Evolutionary conservation across 2,329 filamentous ascomycete genomes (phyloP).

Genomic region (Penicillium hordei): DNA sequence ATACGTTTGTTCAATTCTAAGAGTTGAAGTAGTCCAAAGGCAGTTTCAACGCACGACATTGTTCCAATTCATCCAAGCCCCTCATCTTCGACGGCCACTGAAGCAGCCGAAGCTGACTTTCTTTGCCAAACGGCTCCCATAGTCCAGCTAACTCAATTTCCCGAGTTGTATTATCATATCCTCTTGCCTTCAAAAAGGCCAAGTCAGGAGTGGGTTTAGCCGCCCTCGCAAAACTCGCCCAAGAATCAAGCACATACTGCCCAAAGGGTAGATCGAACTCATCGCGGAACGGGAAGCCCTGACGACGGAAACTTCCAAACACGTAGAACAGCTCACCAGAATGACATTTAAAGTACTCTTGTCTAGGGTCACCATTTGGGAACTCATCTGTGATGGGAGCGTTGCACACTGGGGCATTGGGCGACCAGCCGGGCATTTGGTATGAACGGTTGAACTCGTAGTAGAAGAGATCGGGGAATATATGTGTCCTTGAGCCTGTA

Average conservation of each 20-base stretch:
- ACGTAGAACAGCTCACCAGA: conserved; percentile 57
- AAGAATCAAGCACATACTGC: conserved; percentile 27
- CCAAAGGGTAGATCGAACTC: conserved; percentile 22
- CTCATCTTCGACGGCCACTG: conserved; percentile 20
- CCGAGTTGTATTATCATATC: conserved; percentile 17
- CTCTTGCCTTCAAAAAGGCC: conserved; percentile 18
- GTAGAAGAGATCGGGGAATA: conserved; percentile 55
- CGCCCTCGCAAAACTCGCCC: conserved; percentile 24
- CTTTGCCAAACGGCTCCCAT: conserved; percentile 13
- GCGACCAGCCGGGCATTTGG: conserved; percentile 52
- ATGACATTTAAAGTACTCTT: conserved; percentile 56
- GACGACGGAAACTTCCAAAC: conserved; percentile 50
- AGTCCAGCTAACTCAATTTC: conserved; percentile 9
- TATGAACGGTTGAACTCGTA: conserved; percentile 60
- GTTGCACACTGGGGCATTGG: conserved; percentile 51
- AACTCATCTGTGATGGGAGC: conserved; percentile 41
- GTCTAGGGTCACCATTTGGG: conserved; percentile 50
- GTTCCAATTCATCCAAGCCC: conserved; percentile 14
- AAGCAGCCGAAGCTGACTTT: conserved; percentile 14
- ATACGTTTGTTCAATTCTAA: background rate
- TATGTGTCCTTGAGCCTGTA: conserved; percentile 46
- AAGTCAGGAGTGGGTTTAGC: conserved; percentile 19
- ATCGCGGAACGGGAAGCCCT: conserved; percentile 21
- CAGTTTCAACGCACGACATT: conserved; percentile 17
- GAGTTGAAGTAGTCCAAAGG: conserved; percentile 10